Evolutionary conservation across 2,329 filamentous ascomycete genomes (phyloP).

Genomic region (Zasmidium cellare): DNA sequence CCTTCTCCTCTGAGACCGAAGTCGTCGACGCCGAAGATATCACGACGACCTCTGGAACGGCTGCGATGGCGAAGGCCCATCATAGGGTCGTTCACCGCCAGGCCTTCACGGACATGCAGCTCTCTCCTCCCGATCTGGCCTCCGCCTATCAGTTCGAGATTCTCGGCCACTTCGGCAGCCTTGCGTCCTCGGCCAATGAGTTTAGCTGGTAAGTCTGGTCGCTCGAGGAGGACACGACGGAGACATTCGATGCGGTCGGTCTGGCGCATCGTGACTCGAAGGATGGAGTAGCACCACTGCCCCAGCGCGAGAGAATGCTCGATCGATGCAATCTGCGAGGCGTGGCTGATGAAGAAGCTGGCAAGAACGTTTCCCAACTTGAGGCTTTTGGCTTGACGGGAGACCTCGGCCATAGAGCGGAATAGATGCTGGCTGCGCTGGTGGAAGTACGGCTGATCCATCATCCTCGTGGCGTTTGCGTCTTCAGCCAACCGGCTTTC

Average conservation of each 20-base stretch:
- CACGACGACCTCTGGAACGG: background rate
- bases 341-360: conserved; percentile 8
- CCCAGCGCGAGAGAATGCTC: conserved; percentile 5
- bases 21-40: background rate
- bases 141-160: conserved; percentile 1
- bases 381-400: conserved; percentile 5
- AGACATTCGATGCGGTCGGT: conserved; percentile 9
- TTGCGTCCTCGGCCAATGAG: conserved; percentile 9
- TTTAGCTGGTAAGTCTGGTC: conserved; percentile 9
- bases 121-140: background rate
- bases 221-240: background rate
- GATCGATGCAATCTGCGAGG: conserved; percentile 1
- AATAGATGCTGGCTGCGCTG: conserved; percentile 11
- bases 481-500: background rate
- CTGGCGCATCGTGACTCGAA: conserved; percentile 2
- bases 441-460: conserved; percentile 2
- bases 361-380: conserved; percentile 9
- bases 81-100: background rate
- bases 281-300: conserved; percentile 15
- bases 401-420: conserved; percentile 10
- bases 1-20: background rate
- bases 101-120: background rate
- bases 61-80: background rate
- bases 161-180: conserved; percentile 7
- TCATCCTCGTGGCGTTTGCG: background rate